Conservation (phyloP, 768 basidiomycete genomes). For the Cantharellus anzutake region DNA sequence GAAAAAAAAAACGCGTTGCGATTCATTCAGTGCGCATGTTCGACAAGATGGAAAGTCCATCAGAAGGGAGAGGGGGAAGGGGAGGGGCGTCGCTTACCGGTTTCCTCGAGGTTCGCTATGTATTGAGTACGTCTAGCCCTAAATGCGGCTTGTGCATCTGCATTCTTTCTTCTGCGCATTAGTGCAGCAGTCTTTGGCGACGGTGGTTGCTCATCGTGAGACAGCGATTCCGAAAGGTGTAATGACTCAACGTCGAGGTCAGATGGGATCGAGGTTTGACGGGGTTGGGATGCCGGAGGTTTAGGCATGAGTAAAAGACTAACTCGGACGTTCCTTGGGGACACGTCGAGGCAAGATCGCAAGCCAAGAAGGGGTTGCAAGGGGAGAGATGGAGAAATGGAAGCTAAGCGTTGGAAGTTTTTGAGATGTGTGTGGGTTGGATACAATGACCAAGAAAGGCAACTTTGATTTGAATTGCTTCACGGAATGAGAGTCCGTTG, state of each 20-base stretch:
- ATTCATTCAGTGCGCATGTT: neutral
- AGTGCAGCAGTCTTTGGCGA: constrained; percentile 2
- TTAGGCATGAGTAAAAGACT: neutral
- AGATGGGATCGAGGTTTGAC: neutral
- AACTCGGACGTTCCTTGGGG: no score
- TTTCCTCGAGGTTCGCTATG: constrained; percentile 73
- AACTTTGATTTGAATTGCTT: no score
- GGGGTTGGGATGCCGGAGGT: neutral
- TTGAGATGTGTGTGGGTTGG: no score
- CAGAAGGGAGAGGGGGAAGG: neutral
- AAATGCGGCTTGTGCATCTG: constrained; percentile 43
- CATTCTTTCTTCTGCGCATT: constrained; percentile 41
- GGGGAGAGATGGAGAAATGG: no score
- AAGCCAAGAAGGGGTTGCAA: no score
- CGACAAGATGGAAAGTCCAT: constrained; percentile 18
- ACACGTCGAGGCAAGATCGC: no score
- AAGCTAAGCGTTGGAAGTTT: no score
- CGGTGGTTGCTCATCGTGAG: neutral
- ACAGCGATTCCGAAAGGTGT: neutral
- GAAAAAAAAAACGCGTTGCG: neutral
- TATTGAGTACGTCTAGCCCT: constrained; percentile 45
- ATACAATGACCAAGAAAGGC: no score
- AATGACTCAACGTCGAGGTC: neutral
- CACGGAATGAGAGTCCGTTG: no score
- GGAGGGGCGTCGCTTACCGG: constrained; percentile 21